Percentiles rank a stretch among this genome's conserved stretches.
Conservation (phyloP, 768 basidiomycete species). For the Gymnopilus junonius region DNA sequence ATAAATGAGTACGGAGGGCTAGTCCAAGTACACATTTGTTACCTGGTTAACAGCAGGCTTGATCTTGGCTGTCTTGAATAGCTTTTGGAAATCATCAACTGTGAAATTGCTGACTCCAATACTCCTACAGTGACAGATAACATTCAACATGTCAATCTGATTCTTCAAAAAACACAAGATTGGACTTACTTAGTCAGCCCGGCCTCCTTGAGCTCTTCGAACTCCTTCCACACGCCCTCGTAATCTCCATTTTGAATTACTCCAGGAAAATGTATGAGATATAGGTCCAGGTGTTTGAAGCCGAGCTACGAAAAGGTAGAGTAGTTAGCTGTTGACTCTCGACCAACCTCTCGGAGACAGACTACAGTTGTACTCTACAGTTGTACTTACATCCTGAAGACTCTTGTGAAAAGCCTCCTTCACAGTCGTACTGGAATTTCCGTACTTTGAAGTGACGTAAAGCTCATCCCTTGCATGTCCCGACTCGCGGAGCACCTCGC, state of each 20-base stretch:
- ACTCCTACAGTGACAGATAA: slow-evolving; percentile 43
- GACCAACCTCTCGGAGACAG: no score
- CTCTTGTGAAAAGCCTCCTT: slow-evolving; percentile 47
- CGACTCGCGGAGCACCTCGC: slow-evolving; percentile 46
- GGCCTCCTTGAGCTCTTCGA: slow-evolving; percentile 56
- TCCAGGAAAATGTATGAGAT: slow-evolving; percentile 65
- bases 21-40: slow-evolving; percentile 36
- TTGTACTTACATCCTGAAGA: slow-evolving; percentile 47
- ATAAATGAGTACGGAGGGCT: not conserved
- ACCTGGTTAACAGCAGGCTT: slow-evolving; percentile 79
- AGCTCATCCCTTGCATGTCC: slow-evolving; percentile 48
- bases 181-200: slow-evolving; percentile 44
- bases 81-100: slow-evolving; percentile 50
- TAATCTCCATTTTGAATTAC: slow-evolving; percentile 34
- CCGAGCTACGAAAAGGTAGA: slow-evolving; percentile 54
- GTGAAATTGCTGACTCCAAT: slow-evolving; percentile 77
- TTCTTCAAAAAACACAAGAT: slow-evolving; percentile 31
- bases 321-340: not conserved
- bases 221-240: slow-evolving; percentile 53
- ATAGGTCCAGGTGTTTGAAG: slow-evolving; percentile 65
- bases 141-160: slow-evolving; percentile 31
- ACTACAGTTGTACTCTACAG: no score
- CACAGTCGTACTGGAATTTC: slow-evolving; percentile 33
- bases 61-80: slow-evolving; percentile 54
- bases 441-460: slow-evolving; percentile 62